Base-by-base conservation (phyloP, 352 stramenopile genomes). In the Globisporangium abappressorium region DNA sequence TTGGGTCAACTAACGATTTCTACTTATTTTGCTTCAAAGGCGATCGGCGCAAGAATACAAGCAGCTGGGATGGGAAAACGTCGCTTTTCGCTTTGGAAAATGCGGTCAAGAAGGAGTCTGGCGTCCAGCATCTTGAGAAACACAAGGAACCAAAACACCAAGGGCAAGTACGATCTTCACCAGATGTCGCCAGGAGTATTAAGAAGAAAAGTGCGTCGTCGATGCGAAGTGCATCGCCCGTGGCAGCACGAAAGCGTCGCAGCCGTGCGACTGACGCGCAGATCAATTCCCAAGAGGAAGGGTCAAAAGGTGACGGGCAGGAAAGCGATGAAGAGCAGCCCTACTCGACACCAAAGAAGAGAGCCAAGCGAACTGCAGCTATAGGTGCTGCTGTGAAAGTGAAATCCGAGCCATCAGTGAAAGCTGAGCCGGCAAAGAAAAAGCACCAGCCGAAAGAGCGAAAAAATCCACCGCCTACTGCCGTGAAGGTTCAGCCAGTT, bases 61-160 rank as follows among this genome's bases (percentile, higher is more conserved):
- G 78, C 57, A 89, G 84, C 60, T 93, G 84, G 84, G 71, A 85
- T 43, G 84, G 84, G 4, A 70, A 76, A 43, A 71, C 68, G 15
- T 74, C 80, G n/a, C 63, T 89, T 20, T 87, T 89, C 56, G 67
- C 62, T 0, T 28, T 53, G 22, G 41, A 63, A 24, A 61, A 53
- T 63, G 64, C 30, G 11, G 62, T 68, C 14, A 68, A 68, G 62
- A 54, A 62, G n/a, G 49, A 62, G 6, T 4, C 41, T 65, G 65
- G 70, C 54, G n/a, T 57, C 66, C 38, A 70, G 59, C 22, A 38
- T 28, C 20, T 5, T 53, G 24, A 60, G 58, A 59, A 51, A 24
- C 64, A 69, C 38, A 65, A 68, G 28, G 22, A 15, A 8, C 11
- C 20, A n/a, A 24, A 24, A 2, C 18, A n/a, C 6, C 15, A 51